A percentile compares a stretch with the other conserved stretches of the same genome.
phyloP scores from a whole-genome alignment of 169 alveolate species.

The Cryptosporidium ryanae region DNA sequence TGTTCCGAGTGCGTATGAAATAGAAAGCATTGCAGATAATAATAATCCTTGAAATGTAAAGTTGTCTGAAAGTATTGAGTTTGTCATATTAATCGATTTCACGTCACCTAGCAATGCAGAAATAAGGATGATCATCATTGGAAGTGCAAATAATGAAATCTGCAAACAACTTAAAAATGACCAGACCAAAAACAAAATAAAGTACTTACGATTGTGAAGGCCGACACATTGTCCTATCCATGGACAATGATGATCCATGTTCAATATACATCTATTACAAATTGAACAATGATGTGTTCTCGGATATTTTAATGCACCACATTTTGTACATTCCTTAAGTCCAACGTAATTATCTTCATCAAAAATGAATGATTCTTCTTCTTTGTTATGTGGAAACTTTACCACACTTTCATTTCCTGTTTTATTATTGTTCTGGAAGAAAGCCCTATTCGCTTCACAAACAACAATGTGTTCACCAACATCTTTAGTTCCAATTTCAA shows the following conservation, averaged over 20 bases:
- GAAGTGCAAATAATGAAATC: constrained; percentile 37
- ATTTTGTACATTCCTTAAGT: constrained; percentile 23
- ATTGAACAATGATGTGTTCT: constrained; percentile 90
- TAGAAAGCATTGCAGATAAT: constrained; percentile 39
- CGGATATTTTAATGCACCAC: constrained; percentile 78
- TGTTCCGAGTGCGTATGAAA: constrained; percentile 62
- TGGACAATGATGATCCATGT: constrained; percentile 93
- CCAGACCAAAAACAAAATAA: constrained; percentile 80
- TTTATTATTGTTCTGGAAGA: neutral
- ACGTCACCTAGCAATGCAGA: constrained; percentile 7
- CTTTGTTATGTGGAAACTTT: neutral
- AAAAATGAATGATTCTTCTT: neutral
- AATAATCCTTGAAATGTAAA: constrained; percentile 38
- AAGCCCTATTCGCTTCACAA: neutral
- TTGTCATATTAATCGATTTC: neutral
- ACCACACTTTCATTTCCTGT: neutral
- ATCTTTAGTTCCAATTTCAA: neutral
- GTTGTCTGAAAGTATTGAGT: constrained; percentile 15
- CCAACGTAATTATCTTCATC: neutral
- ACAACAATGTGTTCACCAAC: neutral
- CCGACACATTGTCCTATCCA: constrained; percentile 92
- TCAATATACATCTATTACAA: constrained; percentile 88
- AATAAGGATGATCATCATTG: constrained; percentile 32
- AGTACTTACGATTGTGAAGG: constrained; percentile 87
- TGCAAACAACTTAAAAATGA: constrained; percentile 52